Base-by-base conservation (phyloP, 1,139 yeast species). In the Saccharomyces hybrid region DNA sequence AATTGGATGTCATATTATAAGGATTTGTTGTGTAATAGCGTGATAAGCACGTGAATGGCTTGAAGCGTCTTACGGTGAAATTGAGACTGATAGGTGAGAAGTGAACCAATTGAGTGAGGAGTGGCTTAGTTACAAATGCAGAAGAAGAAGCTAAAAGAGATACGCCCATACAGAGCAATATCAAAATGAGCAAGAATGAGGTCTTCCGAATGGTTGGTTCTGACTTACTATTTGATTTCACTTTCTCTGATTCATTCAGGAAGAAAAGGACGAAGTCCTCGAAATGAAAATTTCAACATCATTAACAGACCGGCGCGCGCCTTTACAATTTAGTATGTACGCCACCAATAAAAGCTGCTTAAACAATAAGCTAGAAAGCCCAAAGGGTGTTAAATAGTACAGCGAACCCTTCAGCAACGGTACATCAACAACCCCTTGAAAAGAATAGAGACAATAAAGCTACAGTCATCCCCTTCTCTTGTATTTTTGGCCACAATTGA, bases 151-250 rank as follows among this genome's bases (percentile, higher is more conserved):
- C 14, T 16, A 14, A 34, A 49, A 42, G 47, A 28, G 46, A 53
- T 32, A 52, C 47, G 47, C 55, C 51, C 57, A 54, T 54, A 52
- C 19, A 54, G 26, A 51, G 49, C 38, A 47, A 29, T 25, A 28
- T 23, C 44, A 26, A 26, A 44, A 49, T 32, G 19, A 25, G 48
- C 23, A 34, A 42, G 19, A 49, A 31, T 47, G 32, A 49, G 19
- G 44, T 26, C 9, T 34, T n/a, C 31, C 25, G 16, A 34, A 26
- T 34, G 25, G 47, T 42, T 28, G 23, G 8, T 47, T 16, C 26
- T 25, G 34, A 5, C 13, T 25, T 47, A 31, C 16, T n/a, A 6
- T 19, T 16, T 16, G 13, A 6, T 11, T 14, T n/a, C 13, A 11
- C n/a, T 47, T 13, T 28, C 38, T 25, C 49, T 47, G 31, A 31